A percentile compares a stretch with the other conserved stretches of the same genome.
Conservation (phyloP, 208 protist genomes). For the Leptomonas pyrrhocoris region DNA sequence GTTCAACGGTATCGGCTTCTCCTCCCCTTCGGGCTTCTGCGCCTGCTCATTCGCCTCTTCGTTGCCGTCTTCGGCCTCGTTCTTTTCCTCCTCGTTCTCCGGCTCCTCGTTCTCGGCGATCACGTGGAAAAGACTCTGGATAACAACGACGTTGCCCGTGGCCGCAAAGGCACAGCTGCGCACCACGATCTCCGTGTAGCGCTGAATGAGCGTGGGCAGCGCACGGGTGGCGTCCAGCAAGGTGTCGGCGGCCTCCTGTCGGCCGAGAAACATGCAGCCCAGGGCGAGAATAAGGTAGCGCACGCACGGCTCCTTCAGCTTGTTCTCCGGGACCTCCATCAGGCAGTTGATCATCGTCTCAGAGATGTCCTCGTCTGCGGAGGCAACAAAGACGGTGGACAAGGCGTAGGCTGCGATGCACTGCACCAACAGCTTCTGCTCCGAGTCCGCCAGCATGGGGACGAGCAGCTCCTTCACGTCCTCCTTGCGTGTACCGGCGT, state of each 20-base stretch:
- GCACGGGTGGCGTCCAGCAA: constrained; percentile 93
- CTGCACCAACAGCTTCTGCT: constrained; percentile 92
- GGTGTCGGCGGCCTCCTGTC: constrained; percentile 93
- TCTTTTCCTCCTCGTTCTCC: constrained; percentile 45
- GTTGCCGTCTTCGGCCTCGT: constrained; percentile 32
- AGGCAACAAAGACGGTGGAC: constrained; percentile 97
- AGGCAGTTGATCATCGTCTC: constrained; percentile 94
- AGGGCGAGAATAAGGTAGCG: constrained; percentile 94
- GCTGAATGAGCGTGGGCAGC: constrained; percentile 70
- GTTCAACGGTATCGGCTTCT: constrained; percentile 62
- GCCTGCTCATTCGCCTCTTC: constrained; percentile 16
- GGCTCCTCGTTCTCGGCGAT: constrained; percentile 92
- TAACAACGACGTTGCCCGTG: constrained; percentile 98
- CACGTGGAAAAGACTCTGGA: constrained; percentile 96
- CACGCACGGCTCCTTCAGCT: constrained; percentile 72
- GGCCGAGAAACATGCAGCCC: constrained; percentile 95
- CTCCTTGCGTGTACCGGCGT: constrained; percentile 93
- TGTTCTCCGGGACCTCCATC: constrained; percentile 81
- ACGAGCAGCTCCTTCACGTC: constrained; percentile 96
- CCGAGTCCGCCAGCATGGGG: constrained; percentile 92
- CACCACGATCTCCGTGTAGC: constrained; percentile 94
- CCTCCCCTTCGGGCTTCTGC: constrained; percentile 15
- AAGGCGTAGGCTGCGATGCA: constrained; percentile 95
- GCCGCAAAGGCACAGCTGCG: constrained; percentile 98
- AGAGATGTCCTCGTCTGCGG: constrained; percentile 94